These are phyloP conservation scores for Bauhinia variegata DNA, from an alignment of 306 rosid genomes.

Conservation along the genomic window DNA sequence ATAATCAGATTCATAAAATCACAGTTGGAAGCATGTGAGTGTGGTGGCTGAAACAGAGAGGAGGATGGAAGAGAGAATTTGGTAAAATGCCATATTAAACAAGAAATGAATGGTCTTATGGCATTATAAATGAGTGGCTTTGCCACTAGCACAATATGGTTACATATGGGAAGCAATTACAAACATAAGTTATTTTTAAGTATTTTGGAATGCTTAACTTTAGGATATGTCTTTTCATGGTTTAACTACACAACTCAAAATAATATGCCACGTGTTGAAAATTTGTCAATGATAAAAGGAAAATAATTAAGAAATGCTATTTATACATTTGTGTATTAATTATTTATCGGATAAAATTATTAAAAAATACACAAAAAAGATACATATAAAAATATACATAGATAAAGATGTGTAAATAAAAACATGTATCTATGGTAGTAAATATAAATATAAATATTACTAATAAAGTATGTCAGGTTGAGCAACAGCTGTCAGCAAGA, in stretches of 20 bases:
- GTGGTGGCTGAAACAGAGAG: background rate
- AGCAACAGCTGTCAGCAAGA: conserved; percentile 60
- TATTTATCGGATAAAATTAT: too few relatives aligned
- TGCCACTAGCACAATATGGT: conserved; percentile 33
- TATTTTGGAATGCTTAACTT: background rate
- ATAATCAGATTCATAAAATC: conserved; percentile 2
- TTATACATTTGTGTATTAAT: too few relatives aligned
- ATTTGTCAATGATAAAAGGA: background rate
- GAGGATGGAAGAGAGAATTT: conserved; percentile 1
- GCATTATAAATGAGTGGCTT: conserved; percentile 35
- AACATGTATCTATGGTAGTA: too few relatives aligned
- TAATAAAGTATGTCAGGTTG: conserved; percentile 32
- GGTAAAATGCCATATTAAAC: background rate
- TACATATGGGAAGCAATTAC: conserved; percentile 26
- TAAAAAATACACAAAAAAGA: too few relatives aligned
- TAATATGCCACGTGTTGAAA: conserved; percentile 15
- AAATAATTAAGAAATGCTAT: too few relatives aligned
- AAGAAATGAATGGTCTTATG: background rate
- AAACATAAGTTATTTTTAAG: background rate
- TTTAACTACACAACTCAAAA: background rate
- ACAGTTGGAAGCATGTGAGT: too few relatives aligned
- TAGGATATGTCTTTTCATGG: background rate
- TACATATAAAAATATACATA: too few relatives aligned
- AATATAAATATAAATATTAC: too few relatives aligned
- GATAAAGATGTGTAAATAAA: too few relatives aligned